Conservation (phyloP, 2,329 filamentous ascomycete genomes). For the Colletotrichum trifolii region DNA sequence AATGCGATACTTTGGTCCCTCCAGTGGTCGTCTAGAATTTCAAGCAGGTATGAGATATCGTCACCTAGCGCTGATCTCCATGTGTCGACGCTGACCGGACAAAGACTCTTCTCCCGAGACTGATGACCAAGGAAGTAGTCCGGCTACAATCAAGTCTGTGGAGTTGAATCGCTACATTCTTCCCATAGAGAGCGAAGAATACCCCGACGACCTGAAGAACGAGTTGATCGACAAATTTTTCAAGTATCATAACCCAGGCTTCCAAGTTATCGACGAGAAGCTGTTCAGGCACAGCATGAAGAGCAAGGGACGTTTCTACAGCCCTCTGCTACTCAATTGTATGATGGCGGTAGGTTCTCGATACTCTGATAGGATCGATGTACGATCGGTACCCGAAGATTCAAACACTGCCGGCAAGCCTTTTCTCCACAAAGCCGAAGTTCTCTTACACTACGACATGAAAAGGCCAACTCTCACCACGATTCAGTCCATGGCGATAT, state of each 20-base stretch:
- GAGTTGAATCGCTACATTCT: constrained; percentile 31
- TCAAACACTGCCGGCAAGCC: constrained; percentile 47
- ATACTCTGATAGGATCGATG: constrained; percentile 46
- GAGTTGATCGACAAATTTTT: constrained; percentile 50
- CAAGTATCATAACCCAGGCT: constrained; percentile 50
- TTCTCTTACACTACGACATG: constrained; percentile 38
- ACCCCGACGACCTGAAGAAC: constrained; percentile 40
- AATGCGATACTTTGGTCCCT: constrained; percentile 48
- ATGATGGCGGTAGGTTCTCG: constrained; percentile 48
- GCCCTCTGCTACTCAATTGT: constrained; percentile 46
- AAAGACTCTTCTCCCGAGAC: constrained; percentile 22
- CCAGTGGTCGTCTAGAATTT: constrained; percentile 49
- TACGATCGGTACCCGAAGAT: constrained; percentile 44
- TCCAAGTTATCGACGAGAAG: constrained; percentile 47
- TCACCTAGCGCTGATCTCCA: background rate
- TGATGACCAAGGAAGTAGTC: constrained; percentile 24
- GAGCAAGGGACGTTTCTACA: constrained; percentile 44
- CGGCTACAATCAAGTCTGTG: constrained; percentile 5
- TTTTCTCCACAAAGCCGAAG: constrained; percentile 45
- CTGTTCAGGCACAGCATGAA: constrained; percentile 46
- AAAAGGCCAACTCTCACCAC: constrained; percentile 48
- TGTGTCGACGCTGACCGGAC: background rate
- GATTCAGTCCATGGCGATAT: constrained; percentile 48
- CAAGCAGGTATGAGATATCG: constrained; percentile 12
- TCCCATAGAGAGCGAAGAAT: constrained; percentile 19